Base-by-base conservation (phyloP, 1,284 basidiomycete genomes). In the Kalmanozyma brasiliensis region DNA sequence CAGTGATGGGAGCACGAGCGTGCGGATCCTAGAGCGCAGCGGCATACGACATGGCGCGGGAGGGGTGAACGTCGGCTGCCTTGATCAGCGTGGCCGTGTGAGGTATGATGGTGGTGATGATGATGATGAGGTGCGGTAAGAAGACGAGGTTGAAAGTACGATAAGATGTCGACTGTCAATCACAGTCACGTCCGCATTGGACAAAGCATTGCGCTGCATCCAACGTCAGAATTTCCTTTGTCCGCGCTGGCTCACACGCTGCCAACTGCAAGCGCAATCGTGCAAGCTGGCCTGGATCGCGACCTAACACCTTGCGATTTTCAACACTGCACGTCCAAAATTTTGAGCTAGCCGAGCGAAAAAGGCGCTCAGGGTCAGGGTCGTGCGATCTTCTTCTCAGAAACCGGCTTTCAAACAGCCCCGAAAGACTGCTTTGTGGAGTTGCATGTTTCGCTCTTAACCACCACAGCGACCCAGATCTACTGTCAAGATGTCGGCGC, bases 281-380 rank as follows among this genome's bases (percentile, higher is more conserved):
- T 11, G 29, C 19, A 24, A 4, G 9, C 23, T 16, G 22, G 22
- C 14, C 22, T 24, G 16, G 9, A 32, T 16, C 30, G 6, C n/a
- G 20, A 16, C 20, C 29, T 40, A 41, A 35, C 33, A 34, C 16
- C 20, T 7, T 19, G 19, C 5, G 9, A 17, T 32, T 32, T 43
- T 44, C n/a, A n/a, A n/a, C n/a, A n/a, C n/a, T n/a, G n/a, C n/a
- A n/a, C n/a, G n/a, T 16, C 13, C 13, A 53, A 41, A 41, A 37
- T 46, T 62, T 61, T 61, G 32, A 48, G 30, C 36, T 62, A 44
- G 59, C 59, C 58, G 58, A 59, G 34, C 24, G 20, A 30, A 11
- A 32, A 32, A 17, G 20, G 43, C n/a, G n/a, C n/a, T 38, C 41
- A 52, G 8, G 33, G 24, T 4, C 46, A 53, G 51, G 51, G 58